Conservation (phyloP, 2,329 filamentous ascomycete genomes). For the Phoma sp. region DNA sequence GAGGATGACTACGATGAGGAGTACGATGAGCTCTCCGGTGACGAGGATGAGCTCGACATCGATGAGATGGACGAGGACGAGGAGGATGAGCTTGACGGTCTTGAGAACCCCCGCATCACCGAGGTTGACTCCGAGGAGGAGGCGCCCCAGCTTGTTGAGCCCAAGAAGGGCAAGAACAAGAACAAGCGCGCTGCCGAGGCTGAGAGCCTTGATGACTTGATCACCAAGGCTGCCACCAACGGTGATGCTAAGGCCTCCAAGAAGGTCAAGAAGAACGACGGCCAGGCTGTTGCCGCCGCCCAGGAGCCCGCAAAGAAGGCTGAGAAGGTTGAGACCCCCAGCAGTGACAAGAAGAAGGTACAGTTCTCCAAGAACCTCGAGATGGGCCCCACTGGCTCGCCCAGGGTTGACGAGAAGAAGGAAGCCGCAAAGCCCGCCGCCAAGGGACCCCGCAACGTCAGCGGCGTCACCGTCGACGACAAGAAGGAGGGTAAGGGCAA, state of each 20-base stretch:
- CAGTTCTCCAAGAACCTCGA: constrained; percentile 99
- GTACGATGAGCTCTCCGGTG: constrained; percentile 80
- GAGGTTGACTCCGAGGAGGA: constrained; percentile 80
- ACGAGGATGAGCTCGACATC: constrained; percentile 69
- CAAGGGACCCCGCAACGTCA: constrained; percentile 73
- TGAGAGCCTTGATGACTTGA: constrained; percentile 77
- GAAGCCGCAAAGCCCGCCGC: constrained; percentile 57
- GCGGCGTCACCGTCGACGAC: constrained; percentile 93
- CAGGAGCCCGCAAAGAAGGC: constrained; percentile 62
- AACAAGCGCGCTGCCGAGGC: constrained; percentile 78
- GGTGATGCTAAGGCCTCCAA: constrained; percentile 95
- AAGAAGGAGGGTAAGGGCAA: constrained; percentile 88
- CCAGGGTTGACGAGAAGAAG: constrained; percentile 51
- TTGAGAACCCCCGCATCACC: constrained; percentile 80
- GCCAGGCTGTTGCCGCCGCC: constrained; percentile 70
- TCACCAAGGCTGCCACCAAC: constrained; percentile 72
- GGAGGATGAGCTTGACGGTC: constrained; percentile 58
- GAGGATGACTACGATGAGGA: constrained; percentile 64
- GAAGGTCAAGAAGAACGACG: constrained; percentile 99
- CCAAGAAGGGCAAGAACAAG: constrained; percentile 68
- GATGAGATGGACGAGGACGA: constrained; percentile 58
- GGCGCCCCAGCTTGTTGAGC: constrained; percentile 60
- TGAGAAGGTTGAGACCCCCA: constrained; percentile 55
- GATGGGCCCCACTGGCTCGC: constrained; percentile 78
- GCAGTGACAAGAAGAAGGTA: constrained; percentile 81